Percentiles rank a stretch among this genome's conserved stretches.
These are phyloP conservation scores for Paramecium sonneborni DNA, from an alignment of 73 alveolate species.

Conservation along the genomic window DNA sequence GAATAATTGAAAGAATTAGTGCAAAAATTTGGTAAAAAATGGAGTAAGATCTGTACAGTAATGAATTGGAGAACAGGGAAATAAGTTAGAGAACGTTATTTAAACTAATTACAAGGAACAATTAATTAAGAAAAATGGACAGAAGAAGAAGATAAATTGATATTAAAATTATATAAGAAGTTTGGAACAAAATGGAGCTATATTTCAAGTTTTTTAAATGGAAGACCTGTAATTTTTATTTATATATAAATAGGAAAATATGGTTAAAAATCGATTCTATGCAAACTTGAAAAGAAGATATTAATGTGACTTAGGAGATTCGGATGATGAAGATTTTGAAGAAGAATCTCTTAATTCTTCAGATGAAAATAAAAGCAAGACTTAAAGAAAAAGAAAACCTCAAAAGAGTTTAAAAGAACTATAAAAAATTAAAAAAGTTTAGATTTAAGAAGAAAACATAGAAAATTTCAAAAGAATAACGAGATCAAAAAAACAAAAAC, in stretches of 20 bases:
- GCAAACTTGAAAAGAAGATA: constrained; percentile 25
- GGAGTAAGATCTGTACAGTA: constrained; percentile 54
- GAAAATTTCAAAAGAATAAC: not conserved
- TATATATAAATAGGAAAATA: constrained; percentile 11
- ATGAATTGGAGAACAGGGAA: constrained; percentile 58
- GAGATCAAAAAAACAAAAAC: not conserved
- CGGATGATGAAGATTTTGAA: constrained; percentile 28
- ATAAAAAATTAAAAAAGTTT: not conserved
- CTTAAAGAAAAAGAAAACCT: not conserved
- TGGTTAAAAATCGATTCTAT: constrained; percentile 52
- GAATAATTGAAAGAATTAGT: constrained; percentile 19
- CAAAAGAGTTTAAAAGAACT: not conserved
- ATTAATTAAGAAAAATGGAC: constrained; percentile 27
- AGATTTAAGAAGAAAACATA: not conserved
- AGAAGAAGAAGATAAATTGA: constrained; percentile 49
- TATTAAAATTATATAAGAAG: constrained; percentile 34
- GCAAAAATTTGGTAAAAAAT: constrained; percentile 17
- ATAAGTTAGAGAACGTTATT: constrained; percentile 53
- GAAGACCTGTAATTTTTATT: constrained; percentile 33
- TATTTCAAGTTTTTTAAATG: constrained; percentile 37
- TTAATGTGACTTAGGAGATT: constrained; percentile 40
- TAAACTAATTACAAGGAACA: constrained; percentile 33
- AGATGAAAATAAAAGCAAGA: not conserved
- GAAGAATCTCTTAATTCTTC: not conserved
- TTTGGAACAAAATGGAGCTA: constrained; percentile 56